These are phyloP conservation scores for Dioscorea alata DNA, from an alignment of 106 monocot species.

Conservation along the genomic window DNA sequence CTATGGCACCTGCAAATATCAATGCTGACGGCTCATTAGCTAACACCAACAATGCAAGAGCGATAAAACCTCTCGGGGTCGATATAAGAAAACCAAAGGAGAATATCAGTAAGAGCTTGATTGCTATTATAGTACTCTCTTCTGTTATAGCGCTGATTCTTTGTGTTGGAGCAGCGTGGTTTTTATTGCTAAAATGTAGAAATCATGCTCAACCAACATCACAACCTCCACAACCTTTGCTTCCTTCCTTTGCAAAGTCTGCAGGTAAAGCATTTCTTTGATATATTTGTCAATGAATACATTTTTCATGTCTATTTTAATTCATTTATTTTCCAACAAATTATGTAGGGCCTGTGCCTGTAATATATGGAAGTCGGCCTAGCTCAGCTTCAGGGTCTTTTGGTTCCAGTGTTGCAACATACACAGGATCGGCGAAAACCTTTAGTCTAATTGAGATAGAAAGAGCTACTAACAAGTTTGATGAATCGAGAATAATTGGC, in stretches of 20 bases:
- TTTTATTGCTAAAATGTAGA: slow-evolving; percentile 44
- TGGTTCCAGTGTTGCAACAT: slow-evolving; percentile 64
- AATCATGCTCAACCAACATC: slow-evolving; percentile 10
- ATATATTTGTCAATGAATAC: background rate
- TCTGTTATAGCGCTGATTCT: slow-evolving; percentile 56
- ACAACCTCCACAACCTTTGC: slow-evolving; percentile 18
- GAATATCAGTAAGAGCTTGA: slow-evolving; percentile 47
- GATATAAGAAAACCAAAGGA: slow-evolving; percentile 47
- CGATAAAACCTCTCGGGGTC: slow-evolving; percentile 73
- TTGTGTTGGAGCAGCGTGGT: slow-evolving; percentile 47
- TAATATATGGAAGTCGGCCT: slow-evolving; percentile 36
- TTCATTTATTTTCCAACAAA: background rate
- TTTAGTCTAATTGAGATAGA: slow-evolving; percentile 68
- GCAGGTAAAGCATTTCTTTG: slow-evolving; percentile 33
- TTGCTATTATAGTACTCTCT: slow-evolving; percentile 62
- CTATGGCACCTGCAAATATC: slow-evolving; percentile 34
- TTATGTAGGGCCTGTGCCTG: slow-evolving; percentile 29
- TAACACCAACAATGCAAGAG: slow-evolving; percentile 42
- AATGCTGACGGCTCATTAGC: slow-evolving; percentile 34
- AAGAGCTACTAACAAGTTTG: slow-evolving; percentile 66
- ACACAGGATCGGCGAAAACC: slow-evolving; percentile 59
- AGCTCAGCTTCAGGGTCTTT: slow-evolving; percentile 69
- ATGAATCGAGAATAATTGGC: slow-evolving; percentile 61
- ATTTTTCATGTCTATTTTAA: background rate
- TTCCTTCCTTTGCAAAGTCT: slow-evolving; percentile 40